Conservation (phyloP, 176 grass and related monocot genomes). For the Triticum urartu region DNA sequence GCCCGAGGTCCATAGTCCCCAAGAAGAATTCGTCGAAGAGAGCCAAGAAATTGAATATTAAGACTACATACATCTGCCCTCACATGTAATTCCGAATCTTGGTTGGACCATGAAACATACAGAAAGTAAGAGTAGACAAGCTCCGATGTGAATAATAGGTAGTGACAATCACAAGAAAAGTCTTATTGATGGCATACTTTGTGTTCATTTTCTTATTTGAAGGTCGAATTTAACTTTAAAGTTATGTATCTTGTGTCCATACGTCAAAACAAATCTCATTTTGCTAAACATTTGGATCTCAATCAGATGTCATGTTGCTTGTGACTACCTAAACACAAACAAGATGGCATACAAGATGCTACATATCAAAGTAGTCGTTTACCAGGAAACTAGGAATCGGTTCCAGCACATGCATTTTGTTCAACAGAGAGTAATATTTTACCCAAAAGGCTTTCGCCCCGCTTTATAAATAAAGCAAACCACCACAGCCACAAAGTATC, state of each 20-base stretch:
- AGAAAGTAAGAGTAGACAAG: not conserved
- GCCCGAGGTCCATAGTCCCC: no score
- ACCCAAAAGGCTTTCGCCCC: no score
- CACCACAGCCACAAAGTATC: no score
- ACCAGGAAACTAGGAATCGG: not conserved
- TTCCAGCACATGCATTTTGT: not conserved
- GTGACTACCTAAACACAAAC: not conserved
- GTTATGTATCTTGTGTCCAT: no score
- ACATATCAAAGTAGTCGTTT: not conserved
- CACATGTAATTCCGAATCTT: not conserved
- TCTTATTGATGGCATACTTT: not conserved
- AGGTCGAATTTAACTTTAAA: not conserved
- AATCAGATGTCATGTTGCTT: not conserved
- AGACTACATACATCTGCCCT: not conserved
- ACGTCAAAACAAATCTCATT: no score
- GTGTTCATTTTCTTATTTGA: not conserved
- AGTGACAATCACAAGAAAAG: not conserved
- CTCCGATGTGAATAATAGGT: not conserved
- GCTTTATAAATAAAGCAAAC: no score
- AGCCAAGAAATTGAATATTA: not conserved
- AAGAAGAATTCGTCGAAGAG: no score
- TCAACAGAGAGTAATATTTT: not conserved
- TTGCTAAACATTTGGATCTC: no score
- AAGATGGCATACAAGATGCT: not conserved
- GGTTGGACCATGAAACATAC: not conserved